Base-by-base conservation (phyloP, 2,329 filamentous ascomycete genomes). In the Aspergillus melleus region DNA sequence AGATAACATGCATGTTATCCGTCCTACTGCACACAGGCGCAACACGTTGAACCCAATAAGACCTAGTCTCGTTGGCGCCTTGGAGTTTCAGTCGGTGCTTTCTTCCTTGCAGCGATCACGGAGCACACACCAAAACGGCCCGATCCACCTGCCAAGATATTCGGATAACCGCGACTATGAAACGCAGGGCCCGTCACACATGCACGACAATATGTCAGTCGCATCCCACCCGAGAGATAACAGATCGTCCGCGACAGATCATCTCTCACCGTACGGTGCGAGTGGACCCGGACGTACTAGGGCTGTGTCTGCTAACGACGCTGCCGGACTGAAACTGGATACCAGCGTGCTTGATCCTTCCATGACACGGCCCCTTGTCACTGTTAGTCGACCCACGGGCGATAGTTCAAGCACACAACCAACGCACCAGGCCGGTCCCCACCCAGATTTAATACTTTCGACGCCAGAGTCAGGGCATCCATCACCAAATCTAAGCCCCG, bases 1-100 rank as follows among this genome's bases (percentile, higher is more conserved):
- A 44, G 95, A 88, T 74, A 96, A 92, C 74, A 99, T 99, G 95
- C 90, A 94, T 58, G 83, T 98, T 29, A 88, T 87, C 65, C 86
- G 92, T 22, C 86, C 90, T 32, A 82, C 86, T 51, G 83, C 83
- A 49, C 84, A 87, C 63, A 86, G 89, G 65, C 89, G 88, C 64
- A 92, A 83, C 51, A 87, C 91, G 2, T 84, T 93, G 61, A 94
- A 88, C 6, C 90, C 92, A 0, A 97, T 99, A 63, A 85, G 95
- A 49, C 94, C 95, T 1, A 98, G 95, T 79, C 80, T 99, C 51
- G 89, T 99, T 3, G 95, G 95, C 49, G 95, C 91, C 9, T 81
- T 99, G 59, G 95, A 99, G 76, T 99, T 99, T 68, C 86, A 93
- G 67, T 94, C 94, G 2, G 89, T 96, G 3, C 80, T 99, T 50